Conservation (phyloP, 106 monocot species). For the Phalaenopsis equestris region DNA sequence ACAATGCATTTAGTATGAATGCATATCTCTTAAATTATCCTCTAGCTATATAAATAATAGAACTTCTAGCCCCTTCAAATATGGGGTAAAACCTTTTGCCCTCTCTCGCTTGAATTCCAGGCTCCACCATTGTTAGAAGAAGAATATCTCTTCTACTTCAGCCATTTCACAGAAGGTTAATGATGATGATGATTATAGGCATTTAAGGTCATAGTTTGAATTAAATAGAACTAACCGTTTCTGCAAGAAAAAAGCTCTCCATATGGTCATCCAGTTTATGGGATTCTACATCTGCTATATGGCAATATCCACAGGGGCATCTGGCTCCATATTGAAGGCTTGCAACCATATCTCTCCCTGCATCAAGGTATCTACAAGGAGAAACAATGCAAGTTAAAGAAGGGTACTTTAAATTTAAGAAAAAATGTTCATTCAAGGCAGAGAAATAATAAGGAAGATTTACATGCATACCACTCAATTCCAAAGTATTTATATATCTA, state of each 20-base stretch:
- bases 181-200: neutral
- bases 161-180: neutral
- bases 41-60: too few relatives aligned
- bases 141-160: neutral
- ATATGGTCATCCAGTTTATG: constrained; percentile 95
- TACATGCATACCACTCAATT: too few relatives aligned
- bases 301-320: constrained; percentile 97
- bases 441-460: neutral
- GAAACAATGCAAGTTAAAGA: constrained; percentile 5
- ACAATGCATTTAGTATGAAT: too few relatives aligned
- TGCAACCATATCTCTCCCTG: constrained; percentile 74
- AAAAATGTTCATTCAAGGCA: neutral
- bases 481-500: too few relatives aligned
- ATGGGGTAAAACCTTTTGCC: neutral
- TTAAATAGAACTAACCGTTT: constrained; percentile 51
- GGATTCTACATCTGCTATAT: constrained; percentile 89
- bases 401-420: neutral
- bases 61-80: too few relatives aligned
- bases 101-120: neutral
- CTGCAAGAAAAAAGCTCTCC: constrained; percentile 99
- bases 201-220: neutral
- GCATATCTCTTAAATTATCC: too few relatives aligned
- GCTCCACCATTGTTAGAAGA: neutral
- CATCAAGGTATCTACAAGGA: constrained; percentile 75
- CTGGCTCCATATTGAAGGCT: constrained; percentile 88